Base-by-base conservation (phyloP, 768 basidiomycete genomes). In the Astraeus odoratus region DNA sequence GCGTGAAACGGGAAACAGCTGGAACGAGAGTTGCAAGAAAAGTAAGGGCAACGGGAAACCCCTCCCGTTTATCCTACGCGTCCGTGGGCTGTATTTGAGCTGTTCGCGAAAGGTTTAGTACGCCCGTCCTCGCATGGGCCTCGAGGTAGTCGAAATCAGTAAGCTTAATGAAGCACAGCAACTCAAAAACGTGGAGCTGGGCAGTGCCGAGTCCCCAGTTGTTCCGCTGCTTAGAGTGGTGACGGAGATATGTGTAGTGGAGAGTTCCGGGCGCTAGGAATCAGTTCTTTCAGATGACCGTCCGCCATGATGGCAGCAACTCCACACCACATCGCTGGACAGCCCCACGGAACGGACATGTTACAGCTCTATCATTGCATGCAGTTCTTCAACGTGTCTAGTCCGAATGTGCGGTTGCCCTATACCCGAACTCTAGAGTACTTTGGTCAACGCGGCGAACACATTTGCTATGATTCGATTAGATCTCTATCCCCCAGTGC, bases 151-250 rank as follows among this genome's bases (percentile, higher is more conserved):
- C 39, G 18, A 12, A 25, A 41, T 4, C 39, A 27, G 7, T 39
- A n/a, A 20, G 16, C n/a, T 15, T 39, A 41, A 41, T 41, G 39
- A 41, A 41, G 18, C 27, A 18, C 39, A 29, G 26, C 39, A 41
- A 5, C 16, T 27, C 25, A 27, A 27, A 29, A 29, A 26, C 26
- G 39, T 41, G 39, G 39, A 19, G 27, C 15, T 12, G 39, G n/a
- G 39, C 39, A 18, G 26, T 41, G 39, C 13, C n/a, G 18, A 26
- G 5, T 9, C 23, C 13, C 39, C 24, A 25, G n/a, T n/a, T n/a
- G n/a, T n/a, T n/a, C 39, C 18, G 15, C 39, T 9, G 39, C 18
- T 40, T 19, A 5, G n/a, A 15, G 35, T 9, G 16, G 35, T 7
- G 8, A 36, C 35, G 35, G 35, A 36, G 35, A 36, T 36, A 16